Base-by-base conservation (phyloP, 768 basidiomycete species). In the Terana coerulea region DNA sequence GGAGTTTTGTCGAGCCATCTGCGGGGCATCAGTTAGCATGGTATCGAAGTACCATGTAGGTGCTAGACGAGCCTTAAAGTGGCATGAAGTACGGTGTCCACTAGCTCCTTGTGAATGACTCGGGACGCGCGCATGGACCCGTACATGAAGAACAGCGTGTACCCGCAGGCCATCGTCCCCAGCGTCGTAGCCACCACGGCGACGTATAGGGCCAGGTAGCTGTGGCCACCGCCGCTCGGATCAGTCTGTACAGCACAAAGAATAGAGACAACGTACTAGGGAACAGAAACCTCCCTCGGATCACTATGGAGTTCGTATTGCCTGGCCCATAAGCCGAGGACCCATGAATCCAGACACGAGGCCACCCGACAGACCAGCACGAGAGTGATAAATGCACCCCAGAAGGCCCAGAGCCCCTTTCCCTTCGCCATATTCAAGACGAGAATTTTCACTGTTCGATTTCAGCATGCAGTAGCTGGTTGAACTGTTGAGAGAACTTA, bases 1-100 rank as follows among this genome's bases (percentile, higher is more conserved):
- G 78, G 78, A 1, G 75, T 76, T 5, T 64, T 74, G 54, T 81
- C 79, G 5, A 80, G 66, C 74, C 75, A 80, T 45, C 79, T 75
- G 22, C n/a, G n/a, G n/a, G n/a, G n/a, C n/a, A n/a, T n/a, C n/a
- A n/a, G n/a, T n/a, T n/a, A n/a, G n/a, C n/a, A n/a, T n/a, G n/a
- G n/a, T n/a, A n/a, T n/a, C n/a, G n/a, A n/a, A n/a, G n/a, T n/a
- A n/a, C n/a, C n/a, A n/a, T n/a, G n/a, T n/a, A n/a, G n/a, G n/a
- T 8, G 6, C 8, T 19, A 21, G 14, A 30, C 54, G 1, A 45
- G 60, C 61, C 64, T 62, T 15, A 66, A 33, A 0, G 71, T 70
- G 10, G 71, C 60, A 9, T 64, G 62, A 1, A 71, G 55, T 2
- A 72, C 58, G 9, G 65, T 57, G 15, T 57, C 51, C 3, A 71